Percentiles rank a stretch among this genome's conserved stretches.
phyloP scores from a whole-genome alignment of 2,329 filamentous ascomycete species.

The Biscogniauxia sp. region DNA sequence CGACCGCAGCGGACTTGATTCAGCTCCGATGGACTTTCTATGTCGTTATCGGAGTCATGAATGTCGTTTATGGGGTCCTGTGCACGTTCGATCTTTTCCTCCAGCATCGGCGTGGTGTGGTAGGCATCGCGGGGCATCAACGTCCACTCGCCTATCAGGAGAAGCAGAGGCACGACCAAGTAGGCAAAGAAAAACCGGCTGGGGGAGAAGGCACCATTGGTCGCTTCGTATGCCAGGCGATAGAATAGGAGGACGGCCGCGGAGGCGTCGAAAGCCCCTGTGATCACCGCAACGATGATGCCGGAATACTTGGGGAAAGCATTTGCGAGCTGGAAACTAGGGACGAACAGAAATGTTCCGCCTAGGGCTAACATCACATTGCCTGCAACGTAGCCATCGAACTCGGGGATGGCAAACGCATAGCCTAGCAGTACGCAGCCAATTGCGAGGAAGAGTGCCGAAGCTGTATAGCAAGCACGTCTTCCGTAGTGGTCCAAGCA shows the following conservation, averaged over 20 bases:
- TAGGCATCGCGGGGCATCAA: slow-evolving; percentile 42
- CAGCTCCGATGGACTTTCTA: slow-evolving; percentile 43
- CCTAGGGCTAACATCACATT: slow-evolving; percentile 61
- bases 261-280: slow-evolving; percentile 63
- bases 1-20: slow-evolving; percentile 42
- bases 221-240: slow-evolving; percentile 52
- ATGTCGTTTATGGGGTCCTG: slow-evolving; percentile 39
- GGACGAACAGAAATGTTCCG: slow-evolving; percentile 62
- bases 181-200: slow-evolving; percentile 42
- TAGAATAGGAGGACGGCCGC: slow-evolving; percentile 61
- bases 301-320: slow-evolving; percentile 60
- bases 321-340: slow-evolving; percentile 64
- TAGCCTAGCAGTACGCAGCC: slow-evolving; percentile 61
- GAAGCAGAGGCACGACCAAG: slow-evolving; percentile 34
- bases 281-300: slow-evolving; percentile 58
- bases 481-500: slow-evolving; percentile 67
- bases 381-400: slow-evolving; percentile 59
- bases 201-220: slow-evolving; percentile 33
- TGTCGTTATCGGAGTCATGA: slow-evolving; percentile 55
- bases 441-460: slow-evolving; percentile 54
- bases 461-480: slow-evolving; percentile 59
- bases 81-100: slow-evolving; percentile 38
- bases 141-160: slow-evolving; percentile 37
- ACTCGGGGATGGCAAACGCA: slow-evolving; percentile 48
- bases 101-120: slow-evolving; percentile 38